phyloP scores from a whole-genome alignment of 306 rosid species.

The Cucurbita moschata region DNA sequence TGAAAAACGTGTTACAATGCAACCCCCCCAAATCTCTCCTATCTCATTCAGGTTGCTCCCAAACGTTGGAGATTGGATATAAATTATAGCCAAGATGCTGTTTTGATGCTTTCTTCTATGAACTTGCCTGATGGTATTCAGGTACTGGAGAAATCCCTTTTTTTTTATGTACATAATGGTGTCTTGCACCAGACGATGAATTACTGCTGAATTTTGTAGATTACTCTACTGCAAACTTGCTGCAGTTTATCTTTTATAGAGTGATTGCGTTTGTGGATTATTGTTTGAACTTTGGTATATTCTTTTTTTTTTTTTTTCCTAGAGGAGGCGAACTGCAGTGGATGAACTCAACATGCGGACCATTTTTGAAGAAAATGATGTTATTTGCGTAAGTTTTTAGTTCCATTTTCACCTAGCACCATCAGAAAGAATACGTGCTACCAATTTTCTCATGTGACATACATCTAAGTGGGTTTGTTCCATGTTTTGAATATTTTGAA shows the following conservation, averaged over 20 bases:
- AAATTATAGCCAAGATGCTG: constrained; percentile 69
- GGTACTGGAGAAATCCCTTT: constrained; percentile 25
- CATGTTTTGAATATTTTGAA: background rate
- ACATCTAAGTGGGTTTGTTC: background rate
- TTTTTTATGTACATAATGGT: background rate
- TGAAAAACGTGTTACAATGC: background rate
- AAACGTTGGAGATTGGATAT: constrained; percentile 91
- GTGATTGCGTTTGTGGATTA: background rate
- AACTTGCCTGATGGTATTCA: constrained; percentile 89
- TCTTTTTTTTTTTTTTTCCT: constrained; percentile 8
- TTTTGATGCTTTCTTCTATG: constrained; percentile 91
- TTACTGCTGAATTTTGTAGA: background rate
- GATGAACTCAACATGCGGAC: constrained; percentile 93
- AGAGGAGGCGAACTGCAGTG: constrained; percentile 81
- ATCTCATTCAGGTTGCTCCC: constrained; percentile 45
- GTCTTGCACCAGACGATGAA: background rate
- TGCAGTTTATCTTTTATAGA: background rate
- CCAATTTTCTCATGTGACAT: background rate
- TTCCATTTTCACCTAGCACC: background rate
- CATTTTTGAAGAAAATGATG: constrained; percentile 77
- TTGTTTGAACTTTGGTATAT: background rate
- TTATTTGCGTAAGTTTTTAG: constrained; percentile 58
- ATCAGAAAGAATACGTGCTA: background rate
- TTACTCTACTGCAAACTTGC: background rate
- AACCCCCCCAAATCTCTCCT: background rate